These are phyloP conservation scores for Glutinoglossum americanum DNA, from an alignment of 495 filamentous ascomycete genomes.

Conservation along the genomic window DNA sequence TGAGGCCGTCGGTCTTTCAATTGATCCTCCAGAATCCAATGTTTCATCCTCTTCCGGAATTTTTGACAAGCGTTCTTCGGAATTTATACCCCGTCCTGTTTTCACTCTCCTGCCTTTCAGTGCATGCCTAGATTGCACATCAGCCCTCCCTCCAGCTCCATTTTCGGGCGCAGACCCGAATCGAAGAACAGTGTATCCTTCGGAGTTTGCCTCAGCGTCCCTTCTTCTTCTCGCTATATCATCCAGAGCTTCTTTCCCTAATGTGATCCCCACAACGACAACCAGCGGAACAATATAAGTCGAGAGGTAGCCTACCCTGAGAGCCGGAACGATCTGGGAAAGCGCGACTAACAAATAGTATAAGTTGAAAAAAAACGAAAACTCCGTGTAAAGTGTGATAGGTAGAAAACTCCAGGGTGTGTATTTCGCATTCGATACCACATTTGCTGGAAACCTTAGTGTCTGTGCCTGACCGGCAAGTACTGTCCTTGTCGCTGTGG, in stretches of 20 bases:
- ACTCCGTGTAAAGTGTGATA: constrained; percentile 89
- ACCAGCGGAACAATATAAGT: constrained; percentile 86
- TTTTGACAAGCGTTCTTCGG: constrained; percentile 18
- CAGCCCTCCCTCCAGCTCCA: constrained; percentile 11
- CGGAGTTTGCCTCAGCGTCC: constrained; percentile 86
- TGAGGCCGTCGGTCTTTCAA: constrained; percentile 18
- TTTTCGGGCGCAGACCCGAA: constrained; percentile 22
- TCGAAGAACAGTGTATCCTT: constrained; percentile 60
- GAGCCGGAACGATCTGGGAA: constrained; percentile 70
- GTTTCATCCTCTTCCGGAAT: constrained; percentile 20
- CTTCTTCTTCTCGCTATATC: constrained; percentile 69
- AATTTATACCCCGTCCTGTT: constrained; percentile 9
- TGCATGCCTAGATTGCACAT: constrained; percentile 7
- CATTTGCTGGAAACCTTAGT: constrained; percentile 53
- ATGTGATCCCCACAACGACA: constrained; percentile 74
- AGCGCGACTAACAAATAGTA: constrained; percentile 92
- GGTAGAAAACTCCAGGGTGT: constrained; percentile 91
- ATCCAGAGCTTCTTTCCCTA: constrained; percentile 91
- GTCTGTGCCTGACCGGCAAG: constrained; percentile 27
- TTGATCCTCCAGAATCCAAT: constrained; percentile 21
- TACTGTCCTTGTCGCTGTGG: constrained; percentile 27
- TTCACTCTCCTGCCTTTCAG: constrained; percentile 14
- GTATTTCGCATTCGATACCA: constrained; percentile 93
- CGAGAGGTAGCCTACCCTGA: constrained; percentile 83
- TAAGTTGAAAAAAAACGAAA: constrained; percentile 98